These are phyloP conservation scores for Fusarium newnesense DNA, from an alignment of 2,329 filamentous ascomycete species.

Conservation along the genomic window DNA sequence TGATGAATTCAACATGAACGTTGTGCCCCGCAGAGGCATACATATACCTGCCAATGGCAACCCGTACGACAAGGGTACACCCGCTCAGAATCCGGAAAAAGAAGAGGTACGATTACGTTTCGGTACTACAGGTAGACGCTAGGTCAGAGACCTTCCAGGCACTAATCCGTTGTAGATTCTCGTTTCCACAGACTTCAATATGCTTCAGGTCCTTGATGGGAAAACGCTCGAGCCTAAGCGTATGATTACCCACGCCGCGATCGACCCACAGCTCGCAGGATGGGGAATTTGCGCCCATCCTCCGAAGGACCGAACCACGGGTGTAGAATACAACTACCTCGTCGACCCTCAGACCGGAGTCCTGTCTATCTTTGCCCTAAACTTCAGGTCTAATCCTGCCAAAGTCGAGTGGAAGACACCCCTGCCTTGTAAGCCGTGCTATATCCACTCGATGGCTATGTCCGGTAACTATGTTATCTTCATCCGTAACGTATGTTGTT, in stretches of 20 bases:
- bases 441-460: background rate
- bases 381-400: background rate
- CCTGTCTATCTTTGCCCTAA: background rate
- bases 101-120: background rate
- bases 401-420: background rate
- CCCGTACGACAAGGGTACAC: background rate
- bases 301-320: background rate
- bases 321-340: background rate
- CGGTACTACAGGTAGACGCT: too few species aligned
- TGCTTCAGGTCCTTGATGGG: background rate
- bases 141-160: background rate
- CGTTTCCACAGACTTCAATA: background rate
- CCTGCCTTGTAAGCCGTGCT: background rate
- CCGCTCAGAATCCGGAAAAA: background rate
- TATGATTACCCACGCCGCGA: background rate
- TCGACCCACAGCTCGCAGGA: background rate
- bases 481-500: background rate
- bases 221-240: background rate
- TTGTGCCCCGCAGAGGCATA: background rate
- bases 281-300: background rate
- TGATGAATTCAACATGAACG: background rate
- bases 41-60: background rate
- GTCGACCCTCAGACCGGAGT: background rate
- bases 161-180: background rate
- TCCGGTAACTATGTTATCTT: background rate